Percentiles rank a stretch among this genome's conserved stretches.
Evolutionary conservation across 2,329 filamentous ascomycete species (phyloP).

Genomic region (Phymatotrichopsis omnivora): DNA sequence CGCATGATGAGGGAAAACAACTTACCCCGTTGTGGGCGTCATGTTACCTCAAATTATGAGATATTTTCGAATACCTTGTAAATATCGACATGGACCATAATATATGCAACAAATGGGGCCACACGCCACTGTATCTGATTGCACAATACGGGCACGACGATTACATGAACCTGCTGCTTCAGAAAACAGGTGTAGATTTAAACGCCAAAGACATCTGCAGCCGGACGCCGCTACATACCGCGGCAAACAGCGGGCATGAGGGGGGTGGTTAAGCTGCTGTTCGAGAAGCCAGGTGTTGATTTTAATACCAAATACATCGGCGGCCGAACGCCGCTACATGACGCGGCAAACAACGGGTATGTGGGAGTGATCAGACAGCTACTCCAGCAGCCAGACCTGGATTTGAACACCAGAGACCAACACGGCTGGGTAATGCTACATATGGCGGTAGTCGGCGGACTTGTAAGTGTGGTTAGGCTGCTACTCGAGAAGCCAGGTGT

Average conservation of each 20-base stretch:
- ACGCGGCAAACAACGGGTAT: too few relatives aligned
- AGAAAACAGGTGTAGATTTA: slow-evolving; percentile 28
- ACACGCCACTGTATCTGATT: slow-evolving; percentile 33
- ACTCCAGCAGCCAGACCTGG: too few relatives aligned
- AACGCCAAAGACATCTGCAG: slow-evolving; percentile 31
- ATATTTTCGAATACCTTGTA: neutral
- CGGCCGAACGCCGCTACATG: slow-evolving; percentile 32
- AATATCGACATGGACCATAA: too few relatives aligned
- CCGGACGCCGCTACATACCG: slow-evolving; percentile 32
- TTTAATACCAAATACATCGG: slow-evolving; percentile 29
- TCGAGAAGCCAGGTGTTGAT: slow-evolving; percentile 26
- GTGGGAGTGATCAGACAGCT: too few relatives aligned
- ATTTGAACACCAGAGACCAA: slow-evolving; percentile 29
- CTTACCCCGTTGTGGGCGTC: neutral
- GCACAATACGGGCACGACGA: slow-evolving; percentile 32
- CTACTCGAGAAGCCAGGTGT: slow-evolving; percentile 31
- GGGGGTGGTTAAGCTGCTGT: slow-evolving; percentile 29
- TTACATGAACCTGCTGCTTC: slow-evolving; percentile 32
- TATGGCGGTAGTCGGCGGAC: slow-evolving; percentile 30
- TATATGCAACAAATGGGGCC: too few relatives aligned
- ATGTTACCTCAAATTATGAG: neutral
- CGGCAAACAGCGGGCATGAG: slow-evolving; percentile 31
- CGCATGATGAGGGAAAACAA: neutral
- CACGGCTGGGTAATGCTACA: slow-evolving; percentile 32
- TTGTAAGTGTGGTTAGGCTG: slow-evolving; percentile 28